Evolutionary conservation across 352 stramenopile genomes (phyloP).

Genomic region (Phytophthora pistaciae): DNA sequence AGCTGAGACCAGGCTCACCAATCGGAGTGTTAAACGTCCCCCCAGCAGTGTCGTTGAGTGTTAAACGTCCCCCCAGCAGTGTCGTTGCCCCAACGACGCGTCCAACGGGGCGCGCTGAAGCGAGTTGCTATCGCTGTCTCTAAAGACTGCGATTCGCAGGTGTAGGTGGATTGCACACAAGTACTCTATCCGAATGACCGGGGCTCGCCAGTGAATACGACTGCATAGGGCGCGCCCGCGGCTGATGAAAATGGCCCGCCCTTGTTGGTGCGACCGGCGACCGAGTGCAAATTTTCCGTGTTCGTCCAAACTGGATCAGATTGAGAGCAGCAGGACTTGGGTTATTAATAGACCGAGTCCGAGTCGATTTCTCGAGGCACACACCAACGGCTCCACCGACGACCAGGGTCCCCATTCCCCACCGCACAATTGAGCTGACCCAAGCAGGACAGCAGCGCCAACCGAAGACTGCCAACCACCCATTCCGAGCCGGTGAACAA

Average conservation of each 20-base stretch:
- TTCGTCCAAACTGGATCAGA: constrained; percentile 20
- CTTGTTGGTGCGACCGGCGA: constrained; percentile 3
- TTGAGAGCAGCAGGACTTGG: background rate
- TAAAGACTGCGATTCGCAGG: no score
- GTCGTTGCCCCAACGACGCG: background rate
- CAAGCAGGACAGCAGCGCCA: background rate
- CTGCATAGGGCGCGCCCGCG: background rate
- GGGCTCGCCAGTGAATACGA: background rate
- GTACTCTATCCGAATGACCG: background rate
- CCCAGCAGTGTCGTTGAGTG: background rate
- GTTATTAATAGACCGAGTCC: background rate
- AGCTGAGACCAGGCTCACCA: background rate
- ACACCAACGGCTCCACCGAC: background rate
- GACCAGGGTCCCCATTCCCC: no score
- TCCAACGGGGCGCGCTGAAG: no score
- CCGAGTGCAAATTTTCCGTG: constrained; percentile 20
- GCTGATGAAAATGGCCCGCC: constrained; percentile 23
- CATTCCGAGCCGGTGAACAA: background rate
- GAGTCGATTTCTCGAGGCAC: background rate
- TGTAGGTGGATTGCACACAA: no score
- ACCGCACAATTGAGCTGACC: no score
- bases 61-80: background rate
- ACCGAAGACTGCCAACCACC: background rate
- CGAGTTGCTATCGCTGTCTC: no score
- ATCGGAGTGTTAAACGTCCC: background rate